Base-by-base conservation (phyloP, 352 stramenopile genomes). In the Phytophthora cactorum region DNA sequence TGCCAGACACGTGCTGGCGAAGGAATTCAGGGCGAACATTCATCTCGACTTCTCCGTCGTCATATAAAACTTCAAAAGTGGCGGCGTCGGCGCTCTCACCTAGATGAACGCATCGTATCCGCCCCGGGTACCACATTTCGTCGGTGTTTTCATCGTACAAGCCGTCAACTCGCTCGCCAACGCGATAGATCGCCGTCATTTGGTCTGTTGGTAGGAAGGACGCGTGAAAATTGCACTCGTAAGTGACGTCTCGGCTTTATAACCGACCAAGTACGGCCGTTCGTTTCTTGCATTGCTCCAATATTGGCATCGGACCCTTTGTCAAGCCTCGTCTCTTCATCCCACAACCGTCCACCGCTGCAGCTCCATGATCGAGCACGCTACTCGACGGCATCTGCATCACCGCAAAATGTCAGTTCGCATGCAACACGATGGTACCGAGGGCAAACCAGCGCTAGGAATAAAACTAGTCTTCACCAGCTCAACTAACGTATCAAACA, bases 111-210 rank as follows among this genome's bases (percentile, higher is more conserved):
- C 58, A 59, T 25, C 70, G 68, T 55, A 95, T 68, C 15, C 69
- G 62, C 8, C 78, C 88, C 1, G 85, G 84, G 52, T 94, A 94
- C 86, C 87, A 93, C 65, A 92, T 82, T 45, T 91, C 84, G 66
- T 91, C 84, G 8, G 63, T 74, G 65, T 93, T 93, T 66, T 81
- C 82, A 71, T 91, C 88, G 47, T 95, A 95, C 41, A 95, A 77
- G 1, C 82, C 86, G 59, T 95, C 88, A 14, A 95, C 85, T 29
- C 88, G 86, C 41, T 78, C 74, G 29, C 78, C 84, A 31, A 90
- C 78, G 27, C 61, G 47, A 50, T 73, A 77, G n/a, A 70, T 55
- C 39, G 58, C 38, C 32, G 59, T 27, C 68, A 72, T 70, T 47
- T 36, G 41, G 25, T 15, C 15, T 52, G 39, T 22, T 22, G 22